phyloP scores from a whole-genome alignment of 306 rosid genomes.

The Prunus armeniaca region DNA sequence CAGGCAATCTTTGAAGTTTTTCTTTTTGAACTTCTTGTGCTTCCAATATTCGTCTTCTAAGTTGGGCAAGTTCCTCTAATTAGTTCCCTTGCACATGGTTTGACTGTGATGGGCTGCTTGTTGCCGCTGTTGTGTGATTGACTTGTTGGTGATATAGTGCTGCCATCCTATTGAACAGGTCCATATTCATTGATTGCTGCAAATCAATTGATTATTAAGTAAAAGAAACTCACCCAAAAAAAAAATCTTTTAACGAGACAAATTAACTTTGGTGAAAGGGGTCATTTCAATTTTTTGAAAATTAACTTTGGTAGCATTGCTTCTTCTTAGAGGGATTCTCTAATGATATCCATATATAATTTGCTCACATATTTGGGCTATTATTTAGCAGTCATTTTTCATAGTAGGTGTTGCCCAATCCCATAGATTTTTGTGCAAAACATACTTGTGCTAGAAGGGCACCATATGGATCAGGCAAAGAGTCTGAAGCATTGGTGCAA shows the following conservation, averaged over 20 bases:
- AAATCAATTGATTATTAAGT: neutral
- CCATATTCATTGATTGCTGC: conserved; percentile 51
- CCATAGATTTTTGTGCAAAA: neutral
- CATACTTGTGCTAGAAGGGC: conserved; percentile 47
- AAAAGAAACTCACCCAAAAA: neutral
- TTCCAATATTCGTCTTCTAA: neutral
- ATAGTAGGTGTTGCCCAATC: too few relatives aligned
- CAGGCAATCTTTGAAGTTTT: neutral
- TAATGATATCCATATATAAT: too few relatives aligned
- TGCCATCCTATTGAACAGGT: conserved; percentile 47
- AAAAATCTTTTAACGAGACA: too few relatives aligned
- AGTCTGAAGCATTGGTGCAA: conserved; percentile 21
- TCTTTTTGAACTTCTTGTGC: neutral
- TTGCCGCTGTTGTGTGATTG: conserved; percentile 27
- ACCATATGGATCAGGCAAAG: conserved; percentile 33
- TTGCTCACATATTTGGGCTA: too few relatives aligned
- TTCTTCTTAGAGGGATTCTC: neutral
- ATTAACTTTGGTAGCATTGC: neutral
- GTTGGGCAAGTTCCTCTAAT: conserved; percentile 4
- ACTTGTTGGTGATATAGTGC: conserved; percentile 42
- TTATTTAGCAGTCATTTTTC: too few relatives aligned
- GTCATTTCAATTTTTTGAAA: neutral
- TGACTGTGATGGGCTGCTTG: conserved; percentile 17
- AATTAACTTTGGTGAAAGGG: neutral
- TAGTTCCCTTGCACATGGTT: conserved; percentile 24